Conservation (phyloP, 2,329 filamentous ascomycete genomes). For the Aspergillus sclerotialis region DNA sequence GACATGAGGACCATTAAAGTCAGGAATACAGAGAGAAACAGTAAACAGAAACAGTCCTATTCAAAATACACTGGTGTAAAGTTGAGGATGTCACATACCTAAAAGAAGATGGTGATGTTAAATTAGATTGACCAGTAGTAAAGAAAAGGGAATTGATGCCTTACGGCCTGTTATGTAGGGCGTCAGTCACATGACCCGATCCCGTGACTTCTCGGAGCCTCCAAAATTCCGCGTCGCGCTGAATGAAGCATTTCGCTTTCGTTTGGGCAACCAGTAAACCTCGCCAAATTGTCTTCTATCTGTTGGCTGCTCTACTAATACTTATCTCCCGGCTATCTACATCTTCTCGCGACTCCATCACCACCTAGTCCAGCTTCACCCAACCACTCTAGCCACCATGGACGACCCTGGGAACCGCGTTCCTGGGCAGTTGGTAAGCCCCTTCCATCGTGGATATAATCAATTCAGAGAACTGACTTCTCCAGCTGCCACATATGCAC, state of each 20-base stretch:
- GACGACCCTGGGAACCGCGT: constrained; percentile 42
- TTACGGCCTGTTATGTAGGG: constrained; percentile 12
- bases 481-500: constrained; percentile 79
- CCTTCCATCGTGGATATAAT: constrained; percentile 3
- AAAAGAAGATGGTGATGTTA: too few species aligned
- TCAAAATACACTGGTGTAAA: too few species aligned
- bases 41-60: too few species aligned
- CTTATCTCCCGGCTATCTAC: neutral
- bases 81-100: too few species aligned
- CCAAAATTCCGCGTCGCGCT: constrained; percentile 34
- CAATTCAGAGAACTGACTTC: constrained; percentile 5
- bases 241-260: too few species aligned
- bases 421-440: constrained; percentile 38
- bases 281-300: neutral
- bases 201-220: constrained; percentile 12
- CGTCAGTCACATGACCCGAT: constrained; percentile 10
- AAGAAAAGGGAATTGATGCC: constrained; percentile 10
- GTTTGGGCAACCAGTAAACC: too few species aligned
- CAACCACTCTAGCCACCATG: constrained; percentile 28
- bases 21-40: too few species aligned
- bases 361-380: constrained; percentile 3
- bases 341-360: constrained; percentile 9
- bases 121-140: too few species aligned
- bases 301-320: neutral
- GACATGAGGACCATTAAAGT: too few species aligned